Conservation (phyloP, 441 rosid genomes). For the Syzygium malaccense region DNA sequence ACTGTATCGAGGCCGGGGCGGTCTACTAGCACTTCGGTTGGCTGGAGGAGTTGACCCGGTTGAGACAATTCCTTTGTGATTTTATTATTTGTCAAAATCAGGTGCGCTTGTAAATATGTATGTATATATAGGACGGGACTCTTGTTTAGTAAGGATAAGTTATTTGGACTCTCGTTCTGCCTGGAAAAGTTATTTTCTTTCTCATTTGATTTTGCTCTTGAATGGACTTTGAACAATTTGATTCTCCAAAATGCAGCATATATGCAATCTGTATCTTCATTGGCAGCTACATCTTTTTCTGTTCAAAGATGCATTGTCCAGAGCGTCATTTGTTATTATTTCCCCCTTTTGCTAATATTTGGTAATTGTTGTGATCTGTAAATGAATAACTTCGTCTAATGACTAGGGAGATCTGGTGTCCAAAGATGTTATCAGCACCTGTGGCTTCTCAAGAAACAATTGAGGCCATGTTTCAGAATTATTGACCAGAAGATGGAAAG, state of each 20-base stretch:
- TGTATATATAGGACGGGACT: background rate
- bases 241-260: background rate
- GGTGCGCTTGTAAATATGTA: background rate
- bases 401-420: background rate
- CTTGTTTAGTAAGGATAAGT: background rate
- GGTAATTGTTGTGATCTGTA: background rate
- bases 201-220: background rate
- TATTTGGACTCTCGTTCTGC: background rate
- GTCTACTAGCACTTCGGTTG: slow-evolving; percentile 8
- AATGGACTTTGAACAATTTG: background rate
- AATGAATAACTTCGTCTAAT: background rate
- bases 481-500: background rate
- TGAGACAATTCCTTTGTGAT: background rate
- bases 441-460: background rate
- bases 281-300: background rate
- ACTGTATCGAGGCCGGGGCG: background rate
- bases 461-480: background rate
- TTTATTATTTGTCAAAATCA: background rate
- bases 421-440: background rate
- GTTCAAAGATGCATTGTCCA: background rate
- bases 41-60: slow-evolving; percentile 41
- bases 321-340: background rate
- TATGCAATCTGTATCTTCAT: background rate
- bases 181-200: background rate
- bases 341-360: background rate